These are phyloP conservation scores for Zanthoxylum bungeanum DNA, from an alignment of 345 rosid genomes.

Conservation along the genomic window DNA sequence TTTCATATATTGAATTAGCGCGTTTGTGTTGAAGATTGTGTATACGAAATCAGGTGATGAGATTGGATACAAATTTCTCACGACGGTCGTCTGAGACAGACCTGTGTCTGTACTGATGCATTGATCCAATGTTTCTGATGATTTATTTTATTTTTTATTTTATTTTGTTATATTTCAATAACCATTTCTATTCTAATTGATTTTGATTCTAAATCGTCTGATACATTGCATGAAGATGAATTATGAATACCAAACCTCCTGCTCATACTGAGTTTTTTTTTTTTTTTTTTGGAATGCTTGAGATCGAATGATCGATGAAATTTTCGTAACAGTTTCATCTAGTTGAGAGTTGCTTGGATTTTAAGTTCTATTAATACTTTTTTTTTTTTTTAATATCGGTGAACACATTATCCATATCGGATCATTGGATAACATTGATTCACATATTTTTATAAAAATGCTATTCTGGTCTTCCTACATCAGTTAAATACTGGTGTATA, in stretches of 20 bases:
- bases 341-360: too few relatives aligned
- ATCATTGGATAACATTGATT: too few relatives aligned
- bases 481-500: too few relatives aligned
- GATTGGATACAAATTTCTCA: constrained; percentile 49
- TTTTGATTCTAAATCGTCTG: constrained; percentile 21
- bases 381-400: too few relatives aligned
- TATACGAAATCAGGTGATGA: constrained; percentile 44
- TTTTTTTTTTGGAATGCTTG: not conserved
- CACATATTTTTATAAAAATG: too few relatives aligned
- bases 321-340: too few relatives aligned
- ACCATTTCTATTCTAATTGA: not conserved
- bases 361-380: too few relatives aligned
- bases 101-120: constrained; percentile 40
- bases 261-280: constrained; percentile 26
- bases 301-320: constrained; percentile 30
- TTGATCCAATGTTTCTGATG: constrained; percentile 50
- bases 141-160: not conserved
- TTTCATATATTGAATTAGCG: too few relatives aligned
- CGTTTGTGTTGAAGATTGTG: not conserved
- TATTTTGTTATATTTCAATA: not conserved
- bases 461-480: too few relatives aligned
- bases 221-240: constrained; percentile 18
- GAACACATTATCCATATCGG: too few relatives aligned
- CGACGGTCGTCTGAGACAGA: constrained; percentile 77
- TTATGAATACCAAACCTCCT: constrained; percentile 26